A percentile compares a stretch with the other conserved stretches of the same genome.
These are phyloP conservation scores for Conticribra weissflogii DNA, from an alignment of 108 stramenopile species.

Conservation along the genomic window DNA sequence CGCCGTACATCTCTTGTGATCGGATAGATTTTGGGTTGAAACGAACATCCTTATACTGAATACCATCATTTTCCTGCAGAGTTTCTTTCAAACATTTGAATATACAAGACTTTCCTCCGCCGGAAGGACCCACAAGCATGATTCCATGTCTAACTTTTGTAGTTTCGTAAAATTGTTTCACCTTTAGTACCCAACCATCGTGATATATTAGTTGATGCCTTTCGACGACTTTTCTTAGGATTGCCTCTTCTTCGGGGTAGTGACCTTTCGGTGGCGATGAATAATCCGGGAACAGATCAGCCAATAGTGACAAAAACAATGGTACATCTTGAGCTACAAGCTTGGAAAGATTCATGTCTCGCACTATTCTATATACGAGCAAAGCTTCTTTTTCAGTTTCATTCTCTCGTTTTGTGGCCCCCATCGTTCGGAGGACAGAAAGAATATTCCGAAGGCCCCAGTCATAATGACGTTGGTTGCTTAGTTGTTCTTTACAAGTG, in stretches of 20 bases:
- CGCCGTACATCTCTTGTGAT: slow-evolving; percentile 94
- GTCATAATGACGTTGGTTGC: slow-evolving; percentile 92
- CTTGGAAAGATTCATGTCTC: slow-evolving; percentile 94
- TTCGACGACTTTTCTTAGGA: slow-evolving; percentile 63
- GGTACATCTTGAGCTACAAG: slow-evolving; percentile 93
- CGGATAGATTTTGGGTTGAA: slow-evolving; percentile 94
- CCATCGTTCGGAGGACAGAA: slow-evolving; percentile 87
- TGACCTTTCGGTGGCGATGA: slow-evolving; percentile 77
- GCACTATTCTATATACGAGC: slow-evolving; percentile 87
- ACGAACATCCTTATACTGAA: slow-evolving; percentile 77
- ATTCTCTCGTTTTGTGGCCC: slow-evolving; percentile 88
- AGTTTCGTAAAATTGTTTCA: slow-evolving; percentile 90
- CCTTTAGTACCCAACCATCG: slow-evolving; percentile 83
- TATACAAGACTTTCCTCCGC: slow-evolving; percentile 91
- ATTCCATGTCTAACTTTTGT: slow-evolving; percentile 85
- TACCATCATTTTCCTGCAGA: slow-evolving; percentile 70
- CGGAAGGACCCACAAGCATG: slow-evolving; percentile 91
- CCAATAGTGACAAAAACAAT: slow-evolving; percentile 84
- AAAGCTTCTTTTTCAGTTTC: slow-evolving; percentile 72
- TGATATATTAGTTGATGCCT: slow-evolving; percentile 59
- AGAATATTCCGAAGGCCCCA: slow-evolving; percentile 92
- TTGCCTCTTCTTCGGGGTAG: slow-evolving; percentile 82
- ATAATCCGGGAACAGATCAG: slow-evolving; percentile 86
- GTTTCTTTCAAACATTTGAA: slow-evolving; percentile 77
- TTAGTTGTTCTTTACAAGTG: slow-evolving; percentile 90